Evolutionary conservation across 257 asterid genomes (phyloP), one percentile per base, ranked within the genome.

Genomic region (Euphrasia confusa): DNA sequence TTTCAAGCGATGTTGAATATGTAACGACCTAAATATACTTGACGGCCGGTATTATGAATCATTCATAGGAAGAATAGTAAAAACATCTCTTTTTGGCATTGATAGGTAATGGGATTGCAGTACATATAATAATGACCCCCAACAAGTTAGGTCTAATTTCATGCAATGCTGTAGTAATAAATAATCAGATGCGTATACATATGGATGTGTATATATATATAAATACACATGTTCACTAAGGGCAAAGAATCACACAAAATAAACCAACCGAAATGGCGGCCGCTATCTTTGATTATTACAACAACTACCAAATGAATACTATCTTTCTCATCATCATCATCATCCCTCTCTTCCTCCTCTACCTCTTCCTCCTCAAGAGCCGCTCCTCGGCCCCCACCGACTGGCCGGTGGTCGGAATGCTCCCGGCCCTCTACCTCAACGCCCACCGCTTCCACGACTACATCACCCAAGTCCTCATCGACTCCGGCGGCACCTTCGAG

Each of bases 331-430:
- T 13, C 5, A 17, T 26, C 44, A 21, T 56, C 48, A 14, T 40
- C 15, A 11, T 58, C 12, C 54, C 12, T 39, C 1, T 57, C 8
- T 3, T 66, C 24, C 47, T 9, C 58, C 27, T 72, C 2, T 58
- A 7, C 42, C 60, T 49, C 55, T 37, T 44, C 54, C 50, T 0
- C 2, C 7, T 27, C 40, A 26, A 53, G 47, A 42, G 30, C 18
- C 40, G 10, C 26, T 63, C 45, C 0, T 63, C 45, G 0, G 13
- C 10, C 33, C 82, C 79, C 11, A 78, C 70, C 9, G 33, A 64
- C 17, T 78, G 79, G 82, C 82, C 79, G 9, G 3, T 78, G 0
- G 4, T 78, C 6, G 82, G 82, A 4, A 78, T 74, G 82, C 9
- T 74, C 28, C 82, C 79, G 4, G 67, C 50, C 3, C 13, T 74